A percentile compares a stretch with the other conserved stretches of the same genome.
Conservation (phyloP, 2,329 filamentous ascomycete species). For the Aspergillus phoenicis region DNA sequence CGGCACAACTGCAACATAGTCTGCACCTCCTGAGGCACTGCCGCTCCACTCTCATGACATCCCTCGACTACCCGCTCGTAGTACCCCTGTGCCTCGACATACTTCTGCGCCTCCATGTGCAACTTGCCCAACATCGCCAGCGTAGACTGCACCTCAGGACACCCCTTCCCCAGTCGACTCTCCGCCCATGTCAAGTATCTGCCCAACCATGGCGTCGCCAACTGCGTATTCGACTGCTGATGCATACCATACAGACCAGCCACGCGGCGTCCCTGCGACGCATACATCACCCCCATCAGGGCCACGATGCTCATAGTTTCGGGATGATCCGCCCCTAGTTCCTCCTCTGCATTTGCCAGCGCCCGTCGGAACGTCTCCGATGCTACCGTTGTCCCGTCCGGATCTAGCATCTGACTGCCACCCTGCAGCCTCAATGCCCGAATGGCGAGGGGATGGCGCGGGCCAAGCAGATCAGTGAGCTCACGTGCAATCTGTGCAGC, state of each 20-base stretch:
- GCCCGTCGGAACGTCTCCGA: conserved; percentile 36
- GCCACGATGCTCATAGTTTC: conserved; percentile 32
- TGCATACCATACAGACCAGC: neutral
- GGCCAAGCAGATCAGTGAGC: conserved; percentile 24
- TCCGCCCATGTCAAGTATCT: conserved; percentile 35
- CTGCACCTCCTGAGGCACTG: conserved; percentile 20
- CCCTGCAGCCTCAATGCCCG: conserved; percentile 29
- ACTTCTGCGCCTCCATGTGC: conserved; percentile 26
- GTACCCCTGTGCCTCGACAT: conserved; percentile 30
- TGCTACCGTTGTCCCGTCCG: conserved; percentile 22
- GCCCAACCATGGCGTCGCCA: conserved; percentile 31
- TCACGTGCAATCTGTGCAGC: conserved; percentile 25
- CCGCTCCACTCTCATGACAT: conserved; percentile 13
- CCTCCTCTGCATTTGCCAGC: conserved; percentile 32
- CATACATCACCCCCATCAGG: conserved; percentile 34
- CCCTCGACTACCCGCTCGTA: conserved; percentile 28
- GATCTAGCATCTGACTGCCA: conserved; percentile 21
- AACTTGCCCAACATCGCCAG: conserved; percentile 29
- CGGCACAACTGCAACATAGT: conserved; percentile 28
- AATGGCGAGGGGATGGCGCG: conserved; percentile 27
- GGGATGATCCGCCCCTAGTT: conserved; percentile 28
- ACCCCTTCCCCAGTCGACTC: conserved; percentile 23
- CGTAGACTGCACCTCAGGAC: conserved; percentile 26
- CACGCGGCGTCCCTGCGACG: conserved; percentile 17
- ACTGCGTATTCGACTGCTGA: conserved; percentile 12